Evolutionary conservation across 2,329 filamentous ascomycete genomes (phyloP), one percentile per base, ranked within the genome.

Genomic region (Ascochyta koolunga): DNA sequence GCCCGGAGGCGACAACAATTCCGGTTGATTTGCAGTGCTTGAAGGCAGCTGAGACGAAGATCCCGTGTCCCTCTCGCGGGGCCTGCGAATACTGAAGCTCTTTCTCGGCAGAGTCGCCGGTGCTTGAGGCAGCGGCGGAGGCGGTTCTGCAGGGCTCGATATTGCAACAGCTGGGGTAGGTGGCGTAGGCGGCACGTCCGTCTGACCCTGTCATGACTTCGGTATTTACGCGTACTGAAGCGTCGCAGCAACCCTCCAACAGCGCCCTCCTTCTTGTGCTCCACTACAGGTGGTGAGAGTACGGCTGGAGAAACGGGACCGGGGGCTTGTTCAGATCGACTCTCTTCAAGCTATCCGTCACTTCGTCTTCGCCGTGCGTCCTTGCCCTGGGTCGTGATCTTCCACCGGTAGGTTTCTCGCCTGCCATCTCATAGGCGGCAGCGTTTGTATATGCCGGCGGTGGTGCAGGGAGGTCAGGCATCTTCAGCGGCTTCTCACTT

Each of bases 341-440:
- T 61, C 86, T 85, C 74, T 91, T 89, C 71, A 89, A 78, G 7
- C 83, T 82, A 42, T 96, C 90, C 0, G 87, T 83, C 10, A 91
- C 83, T 53, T 99, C 95, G 59, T 98, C 93, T 74, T 98, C 95
- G 15, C 93, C 95, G 69, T 98, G 93, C 0, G 95, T 98, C 61
- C 95, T 85, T 31, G 95, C 92, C 42, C 95, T 85, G 7, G 93
- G 91, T 43, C 95, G 84, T 29, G 90, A 88, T 55, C 93, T 83
- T 38, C 91, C 90, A 37, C 92, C 91, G 1, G 90, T 95, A 10
- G 90, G 88, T 69, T 88, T 93, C 75, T 96, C 92, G 16, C 93
- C 93, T 0, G 91, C 87, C 83, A 96, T 89, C 72, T 97, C 93
- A 69, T 95, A 96, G 1, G 89, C 79, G 2, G 87, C 84, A 21